These are phyloP conservation scores for Plasmodium gaboni DNA, from an alignment of 169 alveolate genomes.

Conservation along the genomic window DNA sequence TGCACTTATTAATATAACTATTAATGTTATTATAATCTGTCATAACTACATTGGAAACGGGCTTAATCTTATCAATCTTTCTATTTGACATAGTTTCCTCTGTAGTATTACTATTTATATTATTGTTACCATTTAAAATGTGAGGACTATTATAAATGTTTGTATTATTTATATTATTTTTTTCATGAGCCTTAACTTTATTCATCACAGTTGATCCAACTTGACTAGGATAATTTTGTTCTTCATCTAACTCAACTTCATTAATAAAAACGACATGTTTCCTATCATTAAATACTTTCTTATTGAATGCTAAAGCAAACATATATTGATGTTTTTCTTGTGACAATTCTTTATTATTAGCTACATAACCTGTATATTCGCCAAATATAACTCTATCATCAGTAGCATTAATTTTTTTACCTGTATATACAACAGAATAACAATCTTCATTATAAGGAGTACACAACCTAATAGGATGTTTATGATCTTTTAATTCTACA, in stretches of 20 bases:
- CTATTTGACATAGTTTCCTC: background rate
- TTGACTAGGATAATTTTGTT: background rate
- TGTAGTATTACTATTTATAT: background rate
- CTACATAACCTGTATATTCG: constrained; percentile 90
- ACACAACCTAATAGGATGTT: constrained; percentile 90
- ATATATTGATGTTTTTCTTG: constrained; percentile 88
- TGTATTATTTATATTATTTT: background rate
- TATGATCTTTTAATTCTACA: constrained; percentile 87
- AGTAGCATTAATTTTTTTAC: constrained; percentile 82
- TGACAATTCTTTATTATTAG: constrained; percentile 82
- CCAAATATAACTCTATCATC: constrained; percentile 87
- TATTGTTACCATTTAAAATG: background rate
- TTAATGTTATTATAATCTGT: background rate
- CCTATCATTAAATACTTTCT: constrained; percentile 87
- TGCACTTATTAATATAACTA: background rate
- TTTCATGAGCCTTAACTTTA: background rate
- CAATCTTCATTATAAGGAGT: constrained; percentile 90
- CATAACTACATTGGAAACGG: background rate
- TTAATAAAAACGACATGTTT: constrained; percentile 82
- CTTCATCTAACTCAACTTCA: constrained; percentile 82
- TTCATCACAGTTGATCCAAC: too few relatives aligned
- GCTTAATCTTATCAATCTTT: background rate
- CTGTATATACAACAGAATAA: constrained; percentile 89
- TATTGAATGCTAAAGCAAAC: constrained; percentile 87
- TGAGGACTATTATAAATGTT: background rate